phyloP scores from a whole-genome alignment of 148 eudicot species.

The Cornus controversa region DNA sequence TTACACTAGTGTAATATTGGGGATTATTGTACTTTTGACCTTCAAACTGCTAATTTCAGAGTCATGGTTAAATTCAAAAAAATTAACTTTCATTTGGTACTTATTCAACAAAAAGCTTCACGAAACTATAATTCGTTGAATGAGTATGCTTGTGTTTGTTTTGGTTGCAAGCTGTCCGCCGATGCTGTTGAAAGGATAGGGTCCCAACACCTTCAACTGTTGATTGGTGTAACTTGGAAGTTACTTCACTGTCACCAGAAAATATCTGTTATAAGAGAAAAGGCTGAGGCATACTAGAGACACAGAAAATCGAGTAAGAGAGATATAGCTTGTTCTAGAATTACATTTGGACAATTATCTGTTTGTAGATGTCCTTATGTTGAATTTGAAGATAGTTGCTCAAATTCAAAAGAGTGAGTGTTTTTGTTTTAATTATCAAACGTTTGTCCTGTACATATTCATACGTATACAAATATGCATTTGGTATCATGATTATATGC shows the following conservation, averaged over 20 bases:
- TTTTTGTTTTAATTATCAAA: not conserved
- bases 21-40: not conserved
- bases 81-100: not conserved
- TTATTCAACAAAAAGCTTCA: not conserved
- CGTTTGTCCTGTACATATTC: not conserved
- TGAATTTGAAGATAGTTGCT: not conserved
- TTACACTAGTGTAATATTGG: not conserved
- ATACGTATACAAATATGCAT: not conserved
- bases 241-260: not conserved
- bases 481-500: not conserved
- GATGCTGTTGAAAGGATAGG: not conserved
- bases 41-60: not conserved
- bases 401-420: not conserved
- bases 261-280: not conserved
- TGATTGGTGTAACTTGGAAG: not conserved
- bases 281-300: not conserved
- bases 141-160: not conserved
- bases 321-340: not conserved
- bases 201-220: not conserved
- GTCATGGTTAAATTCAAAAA: not conserved
- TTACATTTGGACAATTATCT: not conserved
- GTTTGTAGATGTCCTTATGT: not conserved
- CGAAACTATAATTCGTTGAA: too few relatives aligned
- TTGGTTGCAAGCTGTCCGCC: not conserved
- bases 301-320: not conserved